Evolutionary conservation across 75 land plant genomes (phyloP).

Genomic region (Picea glauca): DNA sequence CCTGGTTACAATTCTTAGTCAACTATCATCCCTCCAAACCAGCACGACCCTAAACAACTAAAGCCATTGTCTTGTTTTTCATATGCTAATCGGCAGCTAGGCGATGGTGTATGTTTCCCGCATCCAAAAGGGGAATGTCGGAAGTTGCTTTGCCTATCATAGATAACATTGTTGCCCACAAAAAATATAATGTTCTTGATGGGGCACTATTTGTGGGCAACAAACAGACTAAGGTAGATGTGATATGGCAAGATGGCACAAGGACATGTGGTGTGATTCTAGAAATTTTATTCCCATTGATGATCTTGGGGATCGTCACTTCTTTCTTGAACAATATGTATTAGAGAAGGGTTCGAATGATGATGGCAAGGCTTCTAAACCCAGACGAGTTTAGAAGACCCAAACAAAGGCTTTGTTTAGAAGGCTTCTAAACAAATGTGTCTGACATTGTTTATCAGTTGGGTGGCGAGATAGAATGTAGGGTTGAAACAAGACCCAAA

Average conservation of each 20-base stretch:
- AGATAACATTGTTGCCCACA: neutral
- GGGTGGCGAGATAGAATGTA: no score
- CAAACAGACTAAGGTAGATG: slow-evolving; percentile 60
- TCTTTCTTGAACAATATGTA: slow-evolving; percentile 80
- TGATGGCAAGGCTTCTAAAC: slow-evolving; percentile 21
- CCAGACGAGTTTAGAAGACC: slow-evolving; percentile 5
- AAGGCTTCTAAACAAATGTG: neutral
- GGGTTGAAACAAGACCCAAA: no score
- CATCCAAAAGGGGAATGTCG: neutral
- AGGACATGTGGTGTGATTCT: slow-evolving; percentile 26
- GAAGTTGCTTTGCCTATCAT: neutral
- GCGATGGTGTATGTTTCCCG: slow-evolving; percentile 72
- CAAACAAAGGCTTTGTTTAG: no score
- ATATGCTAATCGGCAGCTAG: slow-evolving; percentile 83
- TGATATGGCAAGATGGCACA: slow-evolving; percentile 86
- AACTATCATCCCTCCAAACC: slow-evolving; percentile 59
- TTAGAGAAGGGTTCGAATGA: slow-evolving; percentile 48
- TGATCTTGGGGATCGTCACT: slow-evolving; percentile 69
- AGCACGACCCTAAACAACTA: slow-evolving; percentile 69
- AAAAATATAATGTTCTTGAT: neutral
- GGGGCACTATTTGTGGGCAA: slow-evolving; percentile 42
- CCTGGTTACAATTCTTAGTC: slow-evolving; percentile 46
- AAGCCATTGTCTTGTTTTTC: slow-evolving; percentile 63
- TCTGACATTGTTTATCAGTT: neutral
- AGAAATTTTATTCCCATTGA: slow-evolving; percentile 42